Evolutionary conservation across 371 early-diverging fungal genomes (phyloP).

Genomic region (Batrachochytrium dendrobatidis): DNA sequence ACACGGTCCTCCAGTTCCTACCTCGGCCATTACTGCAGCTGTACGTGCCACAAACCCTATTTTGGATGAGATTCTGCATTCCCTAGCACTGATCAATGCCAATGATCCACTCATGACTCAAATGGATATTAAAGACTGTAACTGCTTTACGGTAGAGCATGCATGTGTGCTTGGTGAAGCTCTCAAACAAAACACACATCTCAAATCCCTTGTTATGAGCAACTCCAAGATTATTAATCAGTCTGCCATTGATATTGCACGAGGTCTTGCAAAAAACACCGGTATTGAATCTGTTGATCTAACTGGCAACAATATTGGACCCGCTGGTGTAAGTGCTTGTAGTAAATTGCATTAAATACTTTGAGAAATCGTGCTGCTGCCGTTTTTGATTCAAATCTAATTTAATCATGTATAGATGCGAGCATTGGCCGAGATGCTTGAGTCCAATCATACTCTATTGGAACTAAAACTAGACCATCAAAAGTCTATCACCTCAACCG

Average conservation of each 20-base stretch:
- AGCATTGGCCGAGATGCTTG: slow-evolving; percentile 30
- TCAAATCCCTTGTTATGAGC: slow-evolving; percentile 22
- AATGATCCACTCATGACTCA: slow-evolving; percentile 24
- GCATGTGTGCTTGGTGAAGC: slow-evolving; percentile 22
- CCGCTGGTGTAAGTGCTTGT: slow-evolving; percentile 21
- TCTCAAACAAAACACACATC: slow-evolving; percentile 25
- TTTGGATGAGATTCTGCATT: slow-evolving; percentile 30
- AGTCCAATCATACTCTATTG: slow-evolving; percentile 19
- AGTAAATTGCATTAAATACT: neutral
- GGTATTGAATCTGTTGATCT: slow-evolving; percentile 28
- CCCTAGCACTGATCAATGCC: slow-evolving; percentile 23
- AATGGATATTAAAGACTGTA: slow-evolving; percentile 36
- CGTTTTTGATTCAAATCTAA: too few relatives aligned
- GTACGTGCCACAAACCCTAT: slow-evolving; percentile 33
- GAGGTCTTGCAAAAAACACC: slow-evolving; percentile 24
- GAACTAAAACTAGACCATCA: slow-evolving; percentile 32
- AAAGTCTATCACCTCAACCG: slow-evolving; percentile 17
- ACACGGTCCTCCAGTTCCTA: slow-evolving; percentile 22
- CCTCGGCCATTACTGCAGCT: slow-evolving; percentile 20
- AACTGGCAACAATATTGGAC: slow-evolving; percentile 30
- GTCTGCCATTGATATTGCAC: slow-evolving; percentile 26
- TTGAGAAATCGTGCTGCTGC: neutral
- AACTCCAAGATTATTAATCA: slow-evolving; percentile 19
- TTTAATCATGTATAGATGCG: slow-evolving; percentile 21
- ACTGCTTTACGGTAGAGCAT: slow-evolving; percentile 20